phyloP scores from a whole-genome alignment of 805 yeast species.

The Sugiyamaella chiloensis region DNA sequence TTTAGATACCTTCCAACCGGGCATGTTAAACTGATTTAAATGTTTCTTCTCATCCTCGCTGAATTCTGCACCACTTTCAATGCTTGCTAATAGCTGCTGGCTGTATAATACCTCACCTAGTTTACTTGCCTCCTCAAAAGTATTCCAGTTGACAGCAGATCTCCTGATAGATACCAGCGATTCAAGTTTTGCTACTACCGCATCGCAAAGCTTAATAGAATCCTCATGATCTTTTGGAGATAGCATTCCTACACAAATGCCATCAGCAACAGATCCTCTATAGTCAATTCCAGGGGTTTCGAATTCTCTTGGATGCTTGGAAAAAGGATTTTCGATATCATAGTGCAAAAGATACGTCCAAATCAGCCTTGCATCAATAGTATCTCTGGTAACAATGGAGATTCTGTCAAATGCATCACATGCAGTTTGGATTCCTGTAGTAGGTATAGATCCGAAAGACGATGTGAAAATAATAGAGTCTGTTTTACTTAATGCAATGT shows the following conservation, averaged over 20 bases:
- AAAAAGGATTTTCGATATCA: slow-evolving; percentile 1
- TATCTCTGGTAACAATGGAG: slow-evolving; percentile 17
- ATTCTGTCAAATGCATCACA: slow-evolving; percentile 22
- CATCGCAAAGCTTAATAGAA: neutral
- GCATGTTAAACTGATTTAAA: too few relatives aligned
- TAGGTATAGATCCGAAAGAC: slow-evolving; percentile 9
- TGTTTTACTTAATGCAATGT: neutral
- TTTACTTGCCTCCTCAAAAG: neutral
- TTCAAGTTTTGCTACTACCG: neutral
- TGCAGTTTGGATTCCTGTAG: slow-evolving; percentile 16
- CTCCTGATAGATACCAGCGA: neutral
- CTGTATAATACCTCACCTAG: neutral
- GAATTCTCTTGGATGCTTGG: neutral
- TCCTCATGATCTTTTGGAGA: neutral
- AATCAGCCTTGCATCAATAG: slow-evolving; percentile 21
- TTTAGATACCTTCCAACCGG: neutral
- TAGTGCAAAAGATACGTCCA: slow-evolving; percentile 22
- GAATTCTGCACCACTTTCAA: neutral
- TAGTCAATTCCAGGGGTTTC: slow-evolving; percentile 18
- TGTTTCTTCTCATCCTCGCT: neutral
- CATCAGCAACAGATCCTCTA: slow-evolving; percentile 7
- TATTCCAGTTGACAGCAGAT: neutral
- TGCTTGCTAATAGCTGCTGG: neutral
- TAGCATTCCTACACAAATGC: neutral
- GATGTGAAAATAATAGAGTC: slow-evolving; percentile 4